These are phyloP conservation scores for Pseudotulostoma volvatum DNA, from an alignment of 495 filamentous ascomycete species.

Conservation along the genomic window DNA sequence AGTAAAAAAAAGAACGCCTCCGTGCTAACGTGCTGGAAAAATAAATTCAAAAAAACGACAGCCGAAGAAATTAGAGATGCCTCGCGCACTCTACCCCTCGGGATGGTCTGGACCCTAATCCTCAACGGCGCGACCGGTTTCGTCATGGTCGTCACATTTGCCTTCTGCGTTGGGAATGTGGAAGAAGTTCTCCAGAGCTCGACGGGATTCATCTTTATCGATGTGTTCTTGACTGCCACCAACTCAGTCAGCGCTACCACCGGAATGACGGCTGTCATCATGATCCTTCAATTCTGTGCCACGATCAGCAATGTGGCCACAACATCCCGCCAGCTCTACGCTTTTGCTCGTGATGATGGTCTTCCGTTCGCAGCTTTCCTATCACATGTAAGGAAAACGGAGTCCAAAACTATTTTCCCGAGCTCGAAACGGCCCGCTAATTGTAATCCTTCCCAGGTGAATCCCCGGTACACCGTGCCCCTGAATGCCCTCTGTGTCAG, in stretches of 20 bases:
- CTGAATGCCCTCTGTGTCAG: conserved; percentile 29
- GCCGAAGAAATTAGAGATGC: conserved; percentile 42
- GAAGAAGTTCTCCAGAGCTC: conserved; percentile 17
- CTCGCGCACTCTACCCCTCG: conserved; percentile 36
- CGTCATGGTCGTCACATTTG: conserved; percentile 32
- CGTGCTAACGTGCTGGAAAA: too few species aligned
- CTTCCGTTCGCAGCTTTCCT: conserved; percentile 39
- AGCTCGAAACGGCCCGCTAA: conserved; percentile 5
- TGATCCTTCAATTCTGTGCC: conserved; percentile 10
- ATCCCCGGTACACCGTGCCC: conserved; percentile 28
- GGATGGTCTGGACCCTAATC: conserved; percentile 32
- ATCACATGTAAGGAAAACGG: conserved; percentile 14
- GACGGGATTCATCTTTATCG: conserved; percentile 22
- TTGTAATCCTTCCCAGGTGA: conserved; percentile 14
- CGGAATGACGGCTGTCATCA: conserved; percentile 12
- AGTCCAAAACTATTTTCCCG: conserved; percentile 1
- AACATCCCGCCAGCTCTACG: conserved; percentile 37
- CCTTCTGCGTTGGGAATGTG: conserved; percentile 38
- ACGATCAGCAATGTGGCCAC: conserved; percentile 23
- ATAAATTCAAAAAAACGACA: conserved; percentile 6
- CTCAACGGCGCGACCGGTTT: conserved; percentile 36
- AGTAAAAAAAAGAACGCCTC: too few species aligned
- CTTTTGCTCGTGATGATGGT: conserved; percentile 44
- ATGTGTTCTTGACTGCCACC: conserved; percentile 16
- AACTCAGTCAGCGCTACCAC: conserved; percentile 12